These are phyloP conservation scores for Sclerotinia sclerotiorum DNA, from an alignment of 2,329 filamentous ascomycete species.

Conservation along the genomic window DNA sequence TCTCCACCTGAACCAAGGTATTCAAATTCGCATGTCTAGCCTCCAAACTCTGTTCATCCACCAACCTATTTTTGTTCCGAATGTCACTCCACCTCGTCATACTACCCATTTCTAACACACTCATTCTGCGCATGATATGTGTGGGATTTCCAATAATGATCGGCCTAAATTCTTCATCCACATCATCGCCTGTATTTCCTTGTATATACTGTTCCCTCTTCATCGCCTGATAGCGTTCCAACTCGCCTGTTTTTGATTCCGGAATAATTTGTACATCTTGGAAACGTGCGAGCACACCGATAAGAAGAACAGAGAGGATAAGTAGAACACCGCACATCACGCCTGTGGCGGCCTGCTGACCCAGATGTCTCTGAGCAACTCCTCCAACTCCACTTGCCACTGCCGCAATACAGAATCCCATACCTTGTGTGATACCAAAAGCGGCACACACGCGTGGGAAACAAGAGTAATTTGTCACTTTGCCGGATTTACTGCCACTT, in stretches of 20 bases:
- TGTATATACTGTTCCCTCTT: slow-evolving; percentile 47
- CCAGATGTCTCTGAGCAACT: slow-evolving; percentile 62
- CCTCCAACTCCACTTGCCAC: slow-evolving; percentile 68
- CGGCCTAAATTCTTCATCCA: slow-evolving; percentile 60
- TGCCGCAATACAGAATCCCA: slow-evolving; percentile 69
- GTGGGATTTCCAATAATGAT: slow-evolving; percentile 71
- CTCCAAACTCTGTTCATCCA: slow-evolving; percentile 46
- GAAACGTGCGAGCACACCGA: slow-evolving; percentile 63
- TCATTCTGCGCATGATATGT: slow-evolving; percentile 67
- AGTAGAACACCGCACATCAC: slow-evolving; percentile 68
- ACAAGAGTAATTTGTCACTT: slow-evolving; percentile 70
- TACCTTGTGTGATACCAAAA: slow-evolving; percentile 66
- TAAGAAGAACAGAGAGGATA: slow-evolving; percentile 61
- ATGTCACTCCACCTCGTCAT: slow-evolving; percentile 75
- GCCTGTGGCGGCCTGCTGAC: slow-evolving; percentile 66
- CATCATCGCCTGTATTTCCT: slow-evolving; percentile 20
- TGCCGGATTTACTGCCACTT: slow-evolving; percentile 45
- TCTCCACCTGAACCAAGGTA: slow-evolving; percentile 32
- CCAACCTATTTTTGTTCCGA: slow-evolving; percentile 56
- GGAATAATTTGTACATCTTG: slow-evolving; percentile 68
- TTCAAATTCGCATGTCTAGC: slow-evolving; percentile 39
- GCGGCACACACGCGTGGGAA: slow-evolving; percentile 73
- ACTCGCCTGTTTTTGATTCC: slow-evolving; percentile 54
- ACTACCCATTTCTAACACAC: slow-evolving; percentile 66
- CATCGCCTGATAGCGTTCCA: slow-evolving; percentile 50